These are phyloP conservation scores for Lachancea mirantina DNA, from an alignment of 805 yeast genomes.

Conservation along the genomic window DNA sequence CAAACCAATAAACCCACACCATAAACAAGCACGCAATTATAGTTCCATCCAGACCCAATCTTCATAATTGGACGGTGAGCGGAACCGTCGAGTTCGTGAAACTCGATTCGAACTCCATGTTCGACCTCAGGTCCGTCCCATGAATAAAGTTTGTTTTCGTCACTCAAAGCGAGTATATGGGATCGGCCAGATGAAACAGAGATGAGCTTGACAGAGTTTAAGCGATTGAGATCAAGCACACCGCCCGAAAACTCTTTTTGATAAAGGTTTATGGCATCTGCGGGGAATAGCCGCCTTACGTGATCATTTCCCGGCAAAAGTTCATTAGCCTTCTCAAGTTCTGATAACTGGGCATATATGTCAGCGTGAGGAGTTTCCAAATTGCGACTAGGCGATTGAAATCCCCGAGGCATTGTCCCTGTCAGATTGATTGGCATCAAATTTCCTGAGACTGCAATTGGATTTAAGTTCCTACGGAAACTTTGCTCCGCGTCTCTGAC, in stretches of 20 bases:
- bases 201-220: conserved; percentile 32
- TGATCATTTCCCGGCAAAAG: conserved; percentile 23
- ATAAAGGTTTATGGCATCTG: conserved; percentile 22
- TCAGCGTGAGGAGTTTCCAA: conserved; percentile 22
- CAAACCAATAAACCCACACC: conserved; percentile 53
- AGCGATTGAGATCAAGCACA: conserved; percentile 12
- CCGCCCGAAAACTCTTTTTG: conserved; percentile 5
- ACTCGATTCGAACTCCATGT: conserved; percentile 39
- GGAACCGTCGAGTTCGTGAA: conserved; percentile 26
- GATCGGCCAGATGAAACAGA: conserved; percentile 56
- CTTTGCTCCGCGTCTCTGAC: conserved; percentile 20
- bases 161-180: conserved; percentile 56
- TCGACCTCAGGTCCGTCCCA: conserved; percentile 48
- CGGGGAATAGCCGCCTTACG: conserved; percentile 25
- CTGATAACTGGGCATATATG: conserved; percentile 22
- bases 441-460: conserved; percentile 12
- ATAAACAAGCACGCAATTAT: conserved; percentile 43
- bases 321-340: conserved; percentile 16
- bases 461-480: conserved; percentile 7
- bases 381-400: neutral
- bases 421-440: conserved; percentile 18
- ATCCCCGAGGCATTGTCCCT: conserved; percentile 10
- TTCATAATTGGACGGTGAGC: conserved; percentile 34
- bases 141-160: conserved; percentile 42
- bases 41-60: conserved; percentile 63